Evolutionary conservation across 2,329 filamentous ascomycete genomes (phyloP), one percentile per base, ranked within the genome.

Genomic region (Pseudogymnoascus sp.): DNA sequence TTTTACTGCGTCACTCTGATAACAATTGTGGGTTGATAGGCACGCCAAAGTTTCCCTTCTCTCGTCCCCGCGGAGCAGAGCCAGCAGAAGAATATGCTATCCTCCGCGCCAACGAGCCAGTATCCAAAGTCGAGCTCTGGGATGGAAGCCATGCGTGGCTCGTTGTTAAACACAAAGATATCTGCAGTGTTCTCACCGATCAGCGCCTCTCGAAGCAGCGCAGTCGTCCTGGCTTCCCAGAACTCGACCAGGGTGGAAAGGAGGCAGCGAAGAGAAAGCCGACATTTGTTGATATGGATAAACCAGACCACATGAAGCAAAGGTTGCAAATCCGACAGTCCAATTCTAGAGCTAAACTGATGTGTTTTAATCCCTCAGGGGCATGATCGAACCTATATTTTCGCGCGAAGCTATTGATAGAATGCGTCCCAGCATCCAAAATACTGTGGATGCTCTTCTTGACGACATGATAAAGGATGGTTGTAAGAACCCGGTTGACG

Each of bases 201-300:
- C 62, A 76, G 33, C 72, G 78, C n/a, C 70, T 82, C 14, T 81
- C 79, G 31, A 81, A 81, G 74, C 77, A 78, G 63, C 74, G 77
- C 5, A 74, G 68, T 14, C 70, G 78, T 1, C 72, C 75, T 1
- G 79, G 79, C 0, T 81, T 82, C 61, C 79, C 79, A 0, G 79
- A 82, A 65, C 74, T 82, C 60, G 76, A 72, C 61, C 74, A 77
- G 8, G 77, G 79, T 11, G 80, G 79, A 6, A 81, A 78, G 65
- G 71, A 73, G 38, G 80, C 80, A 6, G 79, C 76, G n/a, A 79
- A 80, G 65, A 78, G 75, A 38, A 78, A 76, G 62, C 77, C 80
- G 5, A 82, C 78, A 0, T 82, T 82, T 66, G 79, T 82, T 4
- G 78, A 82, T 66, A 81, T 82, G 77, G 79, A 82, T 64, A 69